phyloP scores from a whole-genome alignment of 1,284 basidiomycete species.

The Sanghuangporus sanghuang region DNA sequence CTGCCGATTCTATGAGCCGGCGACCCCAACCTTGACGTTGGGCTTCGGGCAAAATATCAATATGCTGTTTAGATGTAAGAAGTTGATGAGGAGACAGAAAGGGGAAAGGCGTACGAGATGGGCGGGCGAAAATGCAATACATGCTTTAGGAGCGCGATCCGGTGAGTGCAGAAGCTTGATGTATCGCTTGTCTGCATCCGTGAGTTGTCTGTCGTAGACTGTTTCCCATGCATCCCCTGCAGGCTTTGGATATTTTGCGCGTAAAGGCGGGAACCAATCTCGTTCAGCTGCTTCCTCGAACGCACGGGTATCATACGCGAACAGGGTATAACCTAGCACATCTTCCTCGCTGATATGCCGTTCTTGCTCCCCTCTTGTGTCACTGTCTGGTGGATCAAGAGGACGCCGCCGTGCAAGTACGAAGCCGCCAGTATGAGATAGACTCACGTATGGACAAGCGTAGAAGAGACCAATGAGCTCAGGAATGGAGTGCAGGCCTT shows the following conservation, averaged over 20 bases:
- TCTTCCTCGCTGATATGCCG: constrained; percentile 21
- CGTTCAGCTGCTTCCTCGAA: constrained; percentile 47
- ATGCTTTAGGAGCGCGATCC: constrained; percentile 38
- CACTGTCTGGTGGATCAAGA: constrained; percentile 17
- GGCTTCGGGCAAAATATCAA: constrained; percentile 55
- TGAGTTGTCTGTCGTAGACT: constrained; percentile 30
- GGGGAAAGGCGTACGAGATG: constrained; percentile 34
- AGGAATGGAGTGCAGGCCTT: constrained; percentile 49
- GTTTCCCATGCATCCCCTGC: constrained; percentile 6
- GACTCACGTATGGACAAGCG: constrained; percentile 65
- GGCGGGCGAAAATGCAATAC: constrained; percentile 51
- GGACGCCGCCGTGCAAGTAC: constrained; percentile 52
- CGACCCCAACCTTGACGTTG: constrained; percentile 61
- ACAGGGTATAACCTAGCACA: constrained; percentile 59
- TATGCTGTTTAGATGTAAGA: constrained; percentile 33
- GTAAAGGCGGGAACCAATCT: constrained; percentile 55
- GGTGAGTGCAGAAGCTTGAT: constrained; percentile 46
- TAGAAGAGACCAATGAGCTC: constrained; percentile 67
- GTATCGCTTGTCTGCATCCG: constrained; percentile 45
- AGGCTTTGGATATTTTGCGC: constrained; percentile 43
- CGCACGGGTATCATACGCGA: constrained; percentile 52
- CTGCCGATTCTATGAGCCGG: constrained; percentile 46
- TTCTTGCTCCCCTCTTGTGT: constrained; percentile 5
- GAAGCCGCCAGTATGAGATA: constrained; percentile 66
- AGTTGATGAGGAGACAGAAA: not conserved